Evolutionary conservation across 495 filamentous ascomycete genomes (phyloP), one percentile per base, ranked within the genome.

Genomic region (Recurvomyces mirabilis): DNA sequence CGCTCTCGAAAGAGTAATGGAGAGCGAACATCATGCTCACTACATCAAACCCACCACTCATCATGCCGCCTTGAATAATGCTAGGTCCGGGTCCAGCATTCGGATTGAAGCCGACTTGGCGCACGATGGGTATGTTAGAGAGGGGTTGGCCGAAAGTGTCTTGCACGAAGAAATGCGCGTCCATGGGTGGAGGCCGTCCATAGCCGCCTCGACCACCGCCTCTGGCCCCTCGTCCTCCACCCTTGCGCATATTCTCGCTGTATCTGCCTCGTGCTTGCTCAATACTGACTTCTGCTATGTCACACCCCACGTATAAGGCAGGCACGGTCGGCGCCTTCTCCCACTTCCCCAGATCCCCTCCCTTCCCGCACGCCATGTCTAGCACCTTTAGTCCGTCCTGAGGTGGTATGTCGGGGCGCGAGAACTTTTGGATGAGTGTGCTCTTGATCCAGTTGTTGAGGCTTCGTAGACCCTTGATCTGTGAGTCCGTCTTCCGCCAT

Each of bases 401-500:
- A 2, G 35, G 28, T 4, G 29, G 14, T 3, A 42, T 5, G 60
- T 94, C 87, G 38, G 79, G 78, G 0, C 85, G 87, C 2, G 85
- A 85, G 63, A 94, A 96, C 58, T 94, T 96, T 59, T 95, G 87
- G 51, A 98, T 95, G 45, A 94, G 72, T 12, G 81, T 86, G 61
- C 84, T 93, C 70, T 98, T 98, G 61, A 96, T 74, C 91, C 91
- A 98, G 60, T 98, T 98, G 65, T 98, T 98, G 68, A 93, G 94
- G 53, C 79, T 84, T 15, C 91, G 78, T 39, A 98, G 67, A 0
- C 91, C 91, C 64, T 91, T 94, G 69, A 98, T 98, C 44, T 81
- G 78, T 58, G 81, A 87, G 54, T 88, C 84, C 1, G 85, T 94
- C 60, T 83, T 86, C 20, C 91, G 78, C 91, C 91, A 98, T 47